phyloP scores from a whole-genome alignment of 148 eudicot species.

The Fagopyrum esculentum region DNA sequence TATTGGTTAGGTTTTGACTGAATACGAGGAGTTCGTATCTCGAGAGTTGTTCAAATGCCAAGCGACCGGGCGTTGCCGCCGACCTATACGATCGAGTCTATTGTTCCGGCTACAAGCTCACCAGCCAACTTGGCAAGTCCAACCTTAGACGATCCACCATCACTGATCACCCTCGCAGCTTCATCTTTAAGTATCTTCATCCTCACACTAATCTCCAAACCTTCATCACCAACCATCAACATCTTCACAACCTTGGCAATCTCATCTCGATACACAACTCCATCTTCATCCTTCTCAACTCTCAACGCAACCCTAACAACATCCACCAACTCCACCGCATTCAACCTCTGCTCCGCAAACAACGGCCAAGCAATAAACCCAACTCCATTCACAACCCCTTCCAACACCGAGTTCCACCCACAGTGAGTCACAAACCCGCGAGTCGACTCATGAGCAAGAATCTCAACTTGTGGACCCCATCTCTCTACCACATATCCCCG shows the following conservation, averaged over 20 bases:
- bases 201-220: slow-evolving; percentile 7
- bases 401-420: slow-evolving; percentile 14
- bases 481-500: not conserved
- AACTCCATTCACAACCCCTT: slow-evolving; percentile 5
- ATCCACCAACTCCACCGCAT: slow-evolving; percentile 11
- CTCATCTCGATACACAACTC: not conserved
- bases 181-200: slow-evolving; percentile 8
- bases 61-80: no score
- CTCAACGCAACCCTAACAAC: slow-evolving; percentile 7
- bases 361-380: slow-evolving; percentile 16
- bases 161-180: not conserved
- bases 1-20: no score
- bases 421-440: slow-evolving; percentile 11
- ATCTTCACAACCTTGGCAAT: slow-evolving; percentile 5
- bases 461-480: slow-evolving; percentile 7
- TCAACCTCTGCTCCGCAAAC: slow-evolving; percentile 15
- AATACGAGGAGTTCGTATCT: no score
- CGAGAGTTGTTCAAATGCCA: no score
- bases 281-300: not conserved
- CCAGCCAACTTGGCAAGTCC: not conserved
- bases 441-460: not conserved
- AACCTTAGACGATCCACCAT: not conserved
- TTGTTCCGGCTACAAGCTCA: no score
- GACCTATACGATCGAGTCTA: no score
- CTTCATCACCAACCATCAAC: slow-evolving; percentile 13